A percentile compares a stretch with the other conserved stretches of the same genome.
Evolutionary conservation across 2,329 filamentous ascomycete species (phyloP).

Genomic region (Ascochyta viciae-villosae): DNA sequence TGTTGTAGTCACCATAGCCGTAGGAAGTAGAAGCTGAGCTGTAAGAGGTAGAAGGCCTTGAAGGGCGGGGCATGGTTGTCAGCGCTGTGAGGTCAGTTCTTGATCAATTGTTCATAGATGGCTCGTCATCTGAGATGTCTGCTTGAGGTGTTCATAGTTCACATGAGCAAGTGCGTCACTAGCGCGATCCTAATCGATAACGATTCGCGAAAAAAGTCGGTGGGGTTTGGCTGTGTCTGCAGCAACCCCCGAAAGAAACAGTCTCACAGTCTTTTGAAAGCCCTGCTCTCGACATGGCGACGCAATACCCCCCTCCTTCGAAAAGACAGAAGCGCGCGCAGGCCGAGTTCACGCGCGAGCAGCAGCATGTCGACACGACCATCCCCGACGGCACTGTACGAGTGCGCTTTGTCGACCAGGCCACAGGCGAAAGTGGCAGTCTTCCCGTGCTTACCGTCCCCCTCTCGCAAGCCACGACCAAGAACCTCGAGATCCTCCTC

Average conservation of each 20-base stretch:
- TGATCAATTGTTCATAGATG: conserved; percentile 20
- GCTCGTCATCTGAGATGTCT: neutral
- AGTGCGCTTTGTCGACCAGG: conserved; percentile 88
- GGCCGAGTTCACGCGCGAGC: conserved; percentile 72
- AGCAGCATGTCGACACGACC: conserved; percentile 73
- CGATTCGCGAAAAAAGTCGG: conserved; percentile 20
- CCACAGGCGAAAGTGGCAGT: conserved; percentile 70
- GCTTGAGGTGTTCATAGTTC: neutral
- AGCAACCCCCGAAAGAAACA: conserved; percentile 4
- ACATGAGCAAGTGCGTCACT: conserved; percentile 29
- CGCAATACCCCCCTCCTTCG: conserved; percentile 80
- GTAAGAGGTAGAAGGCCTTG: conserved; percentile 38
- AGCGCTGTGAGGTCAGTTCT: conserved; percentile 31
- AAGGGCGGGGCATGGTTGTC: conserved; percentile 36
- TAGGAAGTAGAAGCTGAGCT: conserved; percentile 44
- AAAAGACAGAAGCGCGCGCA: conserved; percentile 84
- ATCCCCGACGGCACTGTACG: conserved; percentile 78
- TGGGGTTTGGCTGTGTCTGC: conserved; percentile 11
- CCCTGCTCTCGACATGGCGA: conserved; percentile 68
- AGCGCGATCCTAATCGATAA: conserved; percentile 36
- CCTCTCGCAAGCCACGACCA: conserved; percentile 83
- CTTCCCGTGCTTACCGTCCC: conserved; percentile 74
- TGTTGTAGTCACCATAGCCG: conserved; percentile 45
- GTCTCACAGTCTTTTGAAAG: neutral
- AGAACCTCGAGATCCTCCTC: conserved; percentile 85